Percentiles rank a stretch among this genome's conserved stretches.
Conservation (phyloP, 202 grass and related monocot genomes). For the Cymbopogon flexuosus region DNA sequence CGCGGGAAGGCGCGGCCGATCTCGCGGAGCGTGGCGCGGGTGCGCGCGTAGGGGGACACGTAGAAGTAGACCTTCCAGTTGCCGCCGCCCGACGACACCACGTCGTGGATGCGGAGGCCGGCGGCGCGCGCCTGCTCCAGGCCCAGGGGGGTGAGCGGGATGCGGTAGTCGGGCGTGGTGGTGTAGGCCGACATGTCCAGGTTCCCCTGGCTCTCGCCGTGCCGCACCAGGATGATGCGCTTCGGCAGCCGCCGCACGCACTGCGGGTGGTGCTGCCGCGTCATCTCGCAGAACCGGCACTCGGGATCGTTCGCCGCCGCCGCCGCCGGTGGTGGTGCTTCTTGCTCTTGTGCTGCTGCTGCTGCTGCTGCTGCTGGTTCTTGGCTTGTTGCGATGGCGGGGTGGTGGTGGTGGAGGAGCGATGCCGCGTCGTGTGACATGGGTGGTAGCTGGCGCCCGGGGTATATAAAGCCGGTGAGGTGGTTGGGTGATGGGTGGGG, state of each 20-base stretch:
- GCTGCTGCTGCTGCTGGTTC: too few species aligned
- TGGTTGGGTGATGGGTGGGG: slow-evolving; percentile 31
- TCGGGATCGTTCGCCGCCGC: not conserved
- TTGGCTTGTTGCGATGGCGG: not conserved
- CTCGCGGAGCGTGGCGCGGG: slow-evolving; percentile 71
- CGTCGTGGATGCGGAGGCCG: slow-evolving; percentile 40
- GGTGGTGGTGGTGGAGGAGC: not conserved
- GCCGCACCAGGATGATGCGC: slow-evolving; percentile 92
- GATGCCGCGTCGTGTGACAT: slow-evolving; percentile 29
- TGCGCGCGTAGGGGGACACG: slow-evolving; percentile 87
- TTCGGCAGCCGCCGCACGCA: slow-evolving; percentile 59
- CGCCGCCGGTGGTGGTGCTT: not conserved
- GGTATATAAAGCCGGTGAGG: slow-evolving; percentile 28
- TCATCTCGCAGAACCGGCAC: slow-evolving; percentile 52
- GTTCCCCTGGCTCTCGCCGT: slow-evolving; percentile 97
- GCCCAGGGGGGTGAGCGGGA: slow-evolving; percentile 72
- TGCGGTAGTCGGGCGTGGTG: slow-evolving; percentile 84
- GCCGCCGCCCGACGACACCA: slow-evolving; percentile 2
- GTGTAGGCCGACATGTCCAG: slow-evolving; percentile 88
- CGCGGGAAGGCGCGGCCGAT: slow-evolving; percentile 71
- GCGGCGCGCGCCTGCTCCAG: slow-evolving; percentile 60
- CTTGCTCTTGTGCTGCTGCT: too few species aligned
- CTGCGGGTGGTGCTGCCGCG: slow-evolving; percentile 38
- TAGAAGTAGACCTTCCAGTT: slow-evolving; percentile 96
- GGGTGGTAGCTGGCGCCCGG: slow-evolving; percentile 27